Evolutionary conservation across 2,329 filamentous ascomycete genomes (phyloP).

Genomic region (Nigrospora sphaerica): DNA sequence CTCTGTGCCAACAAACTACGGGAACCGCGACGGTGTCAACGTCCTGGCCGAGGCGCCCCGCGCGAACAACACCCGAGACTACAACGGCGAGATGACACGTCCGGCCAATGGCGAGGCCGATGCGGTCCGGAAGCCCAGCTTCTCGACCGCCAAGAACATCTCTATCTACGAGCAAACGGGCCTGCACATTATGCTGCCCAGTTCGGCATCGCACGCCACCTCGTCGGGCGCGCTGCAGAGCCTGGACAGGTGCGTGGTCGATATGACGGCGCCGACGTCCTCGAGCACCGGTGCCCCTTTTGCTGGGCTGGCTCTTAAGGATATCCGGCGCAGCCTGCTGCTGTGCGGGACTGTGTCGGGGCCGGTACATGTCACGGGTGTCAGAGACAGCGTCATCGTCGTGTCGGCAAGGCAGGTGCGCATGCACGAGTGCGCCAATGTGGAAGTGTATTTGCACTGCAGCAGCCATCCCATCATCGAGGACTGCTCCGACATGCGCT

Average conservation of each 20-base stretch:
- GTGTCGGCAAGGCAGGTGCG: constrained; percentile 81
- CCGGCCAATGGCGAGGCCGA: constrained; percentile 15
- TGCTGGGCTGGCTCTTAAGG: constrained; percentile 59
- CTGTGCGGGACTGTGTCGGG: constrained; percentile 74
- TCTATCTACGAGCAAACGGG: constrained; percentile 59
- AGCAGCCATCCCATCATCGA: constrained; percentile 88
- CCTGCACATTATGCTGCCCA: constrained; percentile 72
- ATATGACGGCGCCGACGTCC: constrained; percentile 66
- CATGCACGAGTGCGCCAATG: constrained; percentile 79
- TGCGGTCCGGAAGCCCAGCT: constrained; percentile 51
- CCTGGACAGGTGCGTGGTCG: constrained; percentile 65
- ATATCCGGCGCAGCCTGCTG: constrained; percentile 64
- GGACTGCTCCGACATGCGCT: constrained; percentile 70
- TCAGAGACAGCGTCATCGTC: constrained; percentile 68
- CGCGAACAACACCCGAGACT: constrained; percentile 32
- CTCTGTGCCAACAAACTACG: neutral
- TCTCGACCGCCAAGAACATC: constrained; percentile 54
- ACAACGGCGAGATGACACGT: constrained; percentile 48
- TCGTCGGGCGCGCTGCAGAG: constrained; percentile 67
- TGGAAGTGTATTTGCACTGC: constrained; percentile 78
- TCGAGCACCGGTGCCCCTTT: constrained; percentile 53
- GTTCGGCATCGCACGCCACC: constrained; percentile 62
- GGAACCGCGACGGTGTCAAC: neutral
- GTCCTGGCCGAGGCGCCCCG: neutral
- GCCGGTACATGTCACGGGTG: constrained; percentile 72